These are phyloP conservation scores for Peronospora belbahrii DNA, from an alignment of 352 stramenopile species.

Conservation along the genomic window DNA sequence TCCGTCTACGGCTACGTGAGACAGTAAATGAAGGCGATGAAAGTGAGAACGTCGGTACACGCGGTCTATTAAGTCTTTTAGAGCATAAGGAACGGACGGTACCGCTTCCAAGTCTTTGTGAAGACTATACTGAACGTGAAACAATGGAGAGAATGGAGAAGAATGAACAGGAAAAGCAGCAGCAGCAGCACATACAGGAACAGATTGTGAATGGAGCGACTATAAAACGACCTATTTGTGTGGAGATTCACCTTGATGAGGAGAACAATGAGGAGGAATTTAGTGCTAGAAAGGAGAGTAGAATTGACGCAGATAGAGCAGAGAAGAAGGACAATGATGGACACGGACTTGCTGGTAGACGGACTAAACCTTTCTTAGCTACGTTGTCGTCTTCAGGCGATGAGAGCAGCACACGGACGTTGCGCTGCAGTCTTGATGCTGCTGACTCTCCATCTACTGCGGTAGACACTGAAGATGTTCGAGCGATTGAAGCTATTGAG, in stretches of 20 bases:
- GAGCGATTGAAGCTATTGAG: constrained; percentile 11
- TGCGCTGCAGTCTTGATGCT: constrained; percentile 31
- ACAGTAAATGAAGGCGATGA: constrained; percentile 56
- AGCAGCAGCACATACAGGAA: constrained; percentile 2
- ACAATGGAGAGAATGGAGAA: not conserved
- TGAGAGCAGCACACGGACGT: constrained; percentile 23
- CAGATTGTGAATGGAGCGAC: not conserved
- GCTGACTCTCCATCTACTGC: constrained; percentile 9
- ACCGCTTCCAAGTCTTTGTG: not conserved
- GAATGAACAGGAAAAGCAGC: not conserved
- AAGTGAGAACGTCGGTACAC: constrained; percentile 14
- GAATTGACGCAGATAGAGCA: constrained; percentile 14
- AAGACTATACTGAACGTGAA: not conserved
- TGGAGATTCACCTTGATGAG: constrained; percentile 19
- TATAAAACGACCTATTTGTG: constrained; percentile 1
- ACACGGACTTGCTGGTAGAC: constrained; percentile 11
- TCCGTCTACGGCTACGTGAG: constrained; percentile 54
- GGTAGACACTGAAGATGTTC: not conserved
- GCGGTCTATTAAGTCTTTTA: constrained; percentile 16
- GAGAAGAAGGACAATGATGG: constrained; percentile 27
- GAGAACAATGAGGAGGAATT: constrained; percentile 18
- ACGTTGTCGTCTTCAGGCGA: constrained; percentile 18
- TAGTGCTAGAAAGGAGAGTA: constrained; percentile 10
- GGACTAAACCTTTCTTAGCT: constrained; percentile 13
- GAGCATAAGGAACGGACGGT: constrained; percentile 8